Evolutionary conservation across 495 filamentous ascomycete species (phyloP).

Genomic region (Penicillium coffeae): DNA sequence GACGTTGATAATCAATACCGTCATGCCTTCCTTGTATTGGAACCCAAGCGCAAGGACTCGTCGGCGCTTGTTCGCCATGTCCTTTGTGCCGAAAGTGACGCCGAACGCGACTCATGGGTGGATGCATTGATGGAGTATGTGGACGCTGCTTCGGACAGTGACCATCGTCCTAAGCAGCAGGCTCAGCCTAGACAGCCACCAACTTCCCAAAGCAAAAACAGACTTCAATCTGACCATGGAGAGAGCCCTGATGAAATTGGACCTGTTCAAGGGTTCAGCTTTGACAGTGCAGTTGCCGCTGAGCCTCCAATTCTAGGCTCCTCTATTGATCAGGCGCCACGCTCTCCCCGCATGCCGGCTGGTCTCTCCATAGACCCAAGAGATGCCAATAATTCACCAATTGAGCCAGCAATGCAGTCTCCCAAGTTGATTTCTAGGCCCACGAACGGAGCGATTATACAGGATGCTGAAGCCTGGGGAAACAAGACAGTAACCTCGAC

Average conservation of each 20-base stretch:
- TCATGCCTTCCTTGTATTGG: slow-evolving; percentile 90
- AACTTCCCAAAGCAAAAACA: slow-evolving; percentile 23
- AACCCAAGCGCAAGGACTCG: slow-evolving; percentile 95
- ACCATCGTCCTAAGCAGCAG: slow-evolving; percentile 22
- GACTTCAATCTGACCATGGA: slow-evolving; percentile 20
- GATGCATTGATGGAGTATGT: slow-evolving; percentile 85
- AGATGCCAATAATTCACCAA: slow-evolving; percentile 24
- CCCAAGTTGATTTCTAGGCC: slow-evolving; percentile 78
- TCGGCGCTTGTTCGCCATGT: slow-evolving; percentile 89
- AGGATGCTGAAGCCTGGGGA: slow-evolving; percentile 84
- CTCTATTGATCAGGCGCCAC: slow-evolving; percentile 38
- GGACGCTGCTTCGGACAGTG: slow-evolving; percentile 61
- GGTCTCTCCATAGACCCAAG: slow-evolving; percentile 23
- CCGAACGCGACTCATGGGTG: slow-evolving; percentile 91
- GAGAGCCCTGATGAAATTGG: slow-evolving; percentile 46
- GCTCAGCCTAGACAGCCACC: slow-evolving; percentile 12
- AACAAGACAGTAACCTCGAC: slow-evolving; percentile 59
- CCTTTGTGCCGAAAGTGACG: slow-evolving; percentile 90
- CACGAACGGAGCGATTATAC: slow-evolving; percentile 80
- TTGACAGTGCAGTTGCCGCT: slow-evolving; percentile 76
- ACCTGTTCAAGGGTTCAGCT: slow-evolving; percentile 73
- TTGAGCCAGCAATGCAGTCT: slow-evolving; percentile 24
- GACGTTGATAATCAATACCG: slow-evolving; percentile 92
- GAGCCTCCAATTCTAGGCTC: slow-evolving; percentile 60
- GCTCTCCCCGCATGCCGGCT: slow-evolving; percentile 29